These are phyloP conservation scores for Entomortierella lignicola DNA, from an alignment of 192 early-diverging fungal genomes.

Conservation along the genomic window DNA sequence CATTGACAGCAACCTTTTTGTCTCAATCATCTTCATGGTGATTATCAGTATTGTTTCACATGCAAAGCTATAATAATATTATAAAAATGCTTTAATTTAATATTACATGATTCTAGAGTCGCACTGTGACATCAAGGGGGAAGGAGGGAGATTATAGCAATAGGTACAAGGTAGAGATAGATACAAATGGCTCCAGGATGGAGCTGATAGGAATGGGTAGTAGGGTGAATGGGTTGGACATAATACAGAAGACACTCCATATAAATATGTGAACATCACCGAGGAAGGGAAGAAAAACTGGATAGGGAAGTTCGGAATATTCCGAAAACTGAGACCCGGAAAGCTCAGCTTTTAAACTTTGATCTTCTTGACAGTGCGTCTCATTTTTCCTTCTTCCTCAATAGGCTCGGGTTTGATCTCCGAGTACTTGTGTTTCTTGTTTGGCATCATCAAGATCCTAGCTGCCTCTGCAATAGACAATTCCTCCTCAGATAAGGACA, in stretches of 20 bases:
- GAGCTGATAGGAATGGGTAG: slow-evolving; percentile 1
- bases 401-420: slow-evolving; percentile 1
- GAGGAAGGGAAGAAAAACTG: slow-evolving; percentile 5
- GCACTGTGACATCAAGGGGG: not conserved
- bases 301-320: not conserved
- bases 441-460: slow-evolving; percentile 19
- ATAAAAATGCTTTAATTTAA: too few species aligned
- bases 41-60: too few species aligned
- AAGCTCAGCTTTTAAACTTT: slow-evolving; percentile 4
- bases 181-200: not conserved
- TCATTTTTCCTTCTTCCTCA: not conserved
- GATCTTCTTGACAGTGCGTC: slow-evolving; percentile 29
- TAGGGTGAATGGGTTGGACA: too few species aligned
- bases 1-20: too few species aligned
- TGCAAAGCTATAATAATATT: too few species aligned
- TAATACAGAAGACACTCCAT: too few species aligned
- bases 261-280: not conserved
- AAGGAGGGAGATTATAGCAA: not conserved
- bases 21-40: too few species aligned
- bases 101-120: too few species aligned
- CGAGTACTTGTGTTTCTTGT: slow-evolving; percentile 27
- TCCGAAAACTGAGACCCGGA: not conserved
- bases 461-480: slow-evolving; percentile 41
- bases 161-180: not conserved
- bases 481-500: slow-evolving; percentile 34